Evolutionary conservation across 305 asterid species (phyloP), one percentile per base, ranked within the genome.

Genomic region (Lippia alba): DNA sequence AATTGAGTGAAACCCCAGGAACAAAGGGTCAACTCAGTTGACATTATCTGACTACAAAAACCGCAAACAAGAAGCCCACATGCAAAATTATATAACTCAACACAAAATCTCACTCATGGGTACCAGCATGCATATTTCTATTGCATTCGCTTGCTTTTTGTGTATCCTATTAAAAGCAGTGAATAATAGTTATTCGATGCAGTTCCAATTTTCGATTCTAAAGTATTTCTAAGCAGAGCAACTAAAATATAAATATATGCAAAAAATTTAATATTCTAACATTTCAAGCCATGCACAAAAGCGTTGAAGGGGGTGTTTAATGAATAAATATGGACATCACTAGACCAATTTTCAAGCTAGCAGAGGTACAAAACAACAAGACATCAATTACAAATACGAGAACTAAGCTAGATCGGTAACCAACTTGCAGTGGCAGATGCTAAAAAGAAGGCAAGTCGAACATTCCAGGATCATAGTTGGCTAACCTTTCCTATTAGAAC

Each of bases 401-500:
- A 24, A 36, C 36, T 44, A 12, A 67, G 44, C 18, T 24, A 30
- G 51, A 51, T 12, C n/a, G 9, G 8, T 3, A 48, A 61, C 30
- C 70, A 33, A 67, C 40, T 14, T 3, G 48, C 39, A 44, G 12
- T 33, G 36, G 48, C 70, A 72, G 41, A 10, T 46, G 48, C 10
- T n/a, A 44, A 12, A 45, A 45, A 64, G 4, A 64, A 24, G 6
- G 24, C 6, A 1, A 69, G 50, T 7, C 57, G 14, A 45, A 56
- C 18, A 64, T 30, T 51, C 19, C 4, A 1, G 50, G 63, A 61
- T 10, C 12, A 65, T 63, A 57, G 56, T 33, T 64, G 64, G 67
- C 56, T 51, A 76, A 91, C 98, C 98, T 93, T 93, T 72, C 81
- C 98, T n/a, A 93, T 91, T 86, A 91, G 71, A 74, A 89, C 85